These are phyloP conservation scores for Gamarada debralockiae DNA, from an alignment of 495 filamentous ascomycete species.

Conservation along the genomic window DNA sequence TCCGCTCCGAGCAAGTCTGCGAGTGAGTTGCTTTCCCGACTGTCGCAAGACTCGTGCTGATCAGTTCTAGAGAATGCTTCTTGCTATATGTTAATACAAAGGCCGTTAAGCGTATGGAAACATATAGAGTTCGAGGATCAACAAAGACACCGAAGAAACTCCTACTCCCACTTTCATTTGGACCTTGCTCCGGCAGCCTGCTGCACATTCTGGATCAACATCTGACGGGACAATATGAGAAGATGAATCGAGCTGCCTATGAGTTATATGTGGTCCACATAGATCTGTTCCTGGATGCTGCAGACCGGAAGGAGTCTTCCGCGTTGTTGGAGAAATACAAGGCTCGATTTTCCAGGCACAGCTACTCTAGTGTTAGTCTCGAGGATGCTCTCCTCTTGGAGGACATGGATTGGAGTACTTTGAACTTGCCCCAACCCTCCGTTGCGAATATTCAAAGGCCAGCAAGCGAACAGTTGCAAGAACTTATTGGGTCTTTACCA, in stretches of 20 bases:
- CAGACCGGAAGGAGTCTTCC: slow-evolving; percentile 15
- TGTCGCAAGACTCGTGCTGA: slow-evolving; percentile 13
- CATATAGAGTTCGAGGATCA: slow-evolving; percentile 43
- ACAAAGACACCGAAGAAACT: slow-evolving; percentile 46
- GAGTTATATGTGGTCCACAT: slow-evolving; percentile 56
- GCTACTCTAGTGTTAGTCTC: slow-evolving; percentile 51
- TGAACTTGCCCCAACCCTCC: slow-evolving; percentile 27
- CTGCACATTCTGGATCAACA: slow-evolving; percentile 72
- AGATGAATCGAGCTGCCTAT: slow-evolving; percentile 56
- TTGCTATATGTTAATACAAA: slow-evolving; percentile 70
- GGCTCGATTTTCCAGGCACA: slow-evolving; percentile 54
- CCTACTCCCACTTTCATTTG: slow-evolving; percentile 78
- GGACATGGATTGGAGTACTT: slow-evolving; percentile 36
- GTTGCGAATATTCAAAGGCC: slow-evolving; percentile 30
- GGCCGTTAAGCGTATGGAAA: slow-evolving; percentile 72
- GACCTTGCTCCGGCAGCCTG: slow-evolving; percentile 74
- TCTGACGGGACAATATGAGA: slow-evolving; percentile 52
- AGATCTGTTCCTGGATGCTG: slow-evolving; percentile 23
- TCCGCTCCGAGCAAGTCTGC: slow-evolving; percentile 37
- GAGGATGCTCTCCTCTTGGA: slow-evolving; percentile 47
- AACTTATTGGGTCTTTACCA: slow-evolving; percentile 53
- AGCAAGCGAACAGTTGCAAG: slow-evolving; percentile 41
- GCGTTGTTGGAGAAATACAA: slow-evolving; percentile 28
- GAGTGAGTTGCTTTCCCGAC: slow-evolving; percentile 23
- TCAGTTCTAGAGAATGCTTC: slow-evolving; percentile 64